These are phyloP conservation scores for Suillus spraguei DNA, from an alignment of 768 basidiomycete species.

Conservation along the genomic window DNA sequence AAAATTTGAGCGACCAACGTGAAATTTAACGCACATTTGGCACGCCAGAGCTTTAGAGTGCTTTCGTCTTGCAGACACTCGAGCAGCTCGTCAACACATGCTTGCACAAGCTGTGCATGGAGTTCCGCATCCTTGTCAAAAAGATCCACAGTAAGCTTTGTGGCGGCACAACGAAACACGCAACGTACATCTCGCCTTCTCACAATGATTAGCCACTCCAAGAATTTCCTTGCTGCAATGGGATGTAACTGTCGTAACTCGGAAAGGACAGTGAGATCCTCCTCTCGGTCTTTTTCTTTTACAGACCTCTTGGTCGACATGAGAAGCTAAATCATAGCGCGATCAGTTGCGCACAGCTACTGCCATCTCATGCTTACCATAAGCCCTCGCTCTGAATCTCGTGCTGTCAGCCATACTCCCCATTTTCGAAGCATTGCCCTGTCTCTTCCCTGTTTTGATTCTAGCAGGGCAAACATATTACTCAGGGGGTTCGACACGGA, in stretches of 20 bases:
- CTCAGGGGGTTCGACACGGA: constrained; percentile 28
- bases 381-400: constrained; percentile 69
- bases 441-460: constrained; percentile 44
- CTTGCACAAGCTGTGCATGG: constrained; percentile 65
- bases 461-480: constrained; percentile 31
- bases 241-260: constrained; percentile 22
- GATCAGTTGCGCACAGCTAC: neutral
- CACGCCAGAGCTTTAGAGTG: constrained; percentile 66
- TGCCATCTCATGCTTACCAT: constrained; percentile 46
- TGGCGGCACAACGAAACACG: neutral
- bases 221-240: constrained; percentile 64
- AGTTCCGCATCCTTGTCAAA: constrained; percentile 54
- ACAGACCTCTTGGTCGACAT: constrained; percentile 20
- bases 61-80: constrained; percentile 49
- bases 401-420: constrained; percentile 78
- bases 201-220: constrained; percentile 81
- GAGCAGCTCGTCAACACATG: constrained; percentile 57
- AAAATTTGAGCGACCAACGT: constrained; percentile 2
- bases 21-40: constrained; percentile 52
- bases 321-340: constrained; percentile 18
- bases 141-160: neutral
- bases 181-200: constrained; percentile 58
- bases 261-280: constrained; percentile 31
- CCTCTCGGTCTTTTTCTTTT: constrained; percentile 31
- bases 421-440: constrained; percentile 67